Percentiles rank a stretch among this genome's conserved stretches.
Evolutionary conservation across 495 filamentous ascomycete species (phyloP).

Genomic region (Aspergillus avenaceus): DNA sequence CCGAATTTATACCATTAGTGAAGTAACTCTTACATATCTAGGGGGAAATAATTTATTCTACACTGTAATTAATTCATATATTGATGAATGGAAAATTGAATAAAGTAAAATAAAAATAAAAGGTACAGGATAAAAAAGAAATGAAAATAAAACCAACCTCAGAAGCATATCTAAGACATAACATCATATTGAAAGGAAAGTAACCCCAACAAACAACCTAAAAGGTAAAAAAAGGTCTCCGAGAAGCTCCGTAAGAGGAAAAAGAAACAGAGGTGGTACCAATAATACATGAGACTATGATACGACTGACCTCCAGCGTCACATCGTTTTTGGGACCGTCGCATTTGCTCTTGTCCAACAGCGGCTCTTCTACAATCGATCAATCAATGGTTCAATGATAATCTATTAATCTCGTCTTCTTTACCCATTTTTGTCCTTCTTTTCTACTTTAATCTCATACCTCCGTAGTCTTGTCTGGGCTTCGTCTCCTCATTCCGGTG

Average conservation of each 20-base stretch:
- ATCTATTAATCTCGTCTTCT: not conserved
- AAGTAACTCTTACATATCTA: no score
- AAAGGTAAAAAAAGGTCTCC: not conserved
- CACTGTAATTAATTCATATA: no score
- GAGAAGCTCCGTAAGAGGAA: not conserved
- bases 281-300: slow-evolving; percentile 2
- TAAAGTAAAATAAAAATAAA: not conserved
- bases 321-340: slow-evolving; percentile 23
- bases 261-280: not conserved
- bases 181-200: not conserved
- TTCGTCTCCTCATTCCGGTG: not conserved
- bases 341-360: slow-evolving; percentile 15
- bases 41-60: no score
- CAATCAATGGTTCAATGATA: slow-evolving; percentile 2
- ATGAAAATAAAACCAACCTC: not conserved
- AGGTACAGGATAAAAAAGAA: not conserved
- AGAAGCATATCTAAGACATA: not conserved
- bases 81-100: no score
- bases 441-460: no score
- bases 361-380: slow-evolving; percentile 4
- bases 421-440: not conserved
- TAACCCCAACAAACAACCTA: not conserved
- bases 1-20: no score
- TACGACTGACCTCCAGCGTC: slow-evolving; percentile 21
- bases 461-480: not conserved